Evolutionary conservation across 371 early-diverging fungal species (phyloP), one percentile per base, ranked within the genome.

Genomic region (Rhizomucor miehei): DNA sequence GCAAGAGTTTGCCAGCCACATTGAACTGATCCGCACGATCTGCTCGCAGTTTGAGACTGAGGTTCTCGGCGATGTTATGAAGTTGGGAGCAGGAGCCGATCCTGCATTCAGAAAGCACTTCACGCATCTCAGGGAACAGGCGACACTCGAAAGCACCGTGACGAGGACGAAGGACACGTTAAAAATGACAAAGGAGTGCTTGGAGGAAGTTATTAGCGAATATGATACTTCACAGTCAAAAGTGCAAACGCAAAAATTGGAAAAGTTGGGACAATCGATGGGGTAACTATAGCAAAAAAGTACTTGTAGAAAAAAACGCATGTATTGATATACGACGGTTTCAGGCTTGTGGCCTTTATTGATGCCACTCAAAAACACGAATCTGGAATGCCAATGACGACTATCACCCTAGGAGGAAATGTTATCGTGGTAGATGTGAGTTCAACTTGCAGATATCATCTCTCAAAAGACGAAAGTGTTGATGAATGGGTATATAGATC

Each of bases 371-470:
- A 73, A 21, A 64, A 69, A 43, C 54, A 69, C 19, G 74, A 77
- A 14, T 68, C 68, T 11, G 59, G 65, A 0, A 43, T 63, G 9
- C 70, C 74, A 24, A 67, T 73, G 10, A 81, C 81, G 8, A 83
- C 81, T 1, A 66, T 83, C 20, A 83, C 80, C 1, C 52, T 81
- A 3, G 84, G 80, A 39, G 84, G 84, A 16, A 81, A 67, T 6
- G 73, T 77, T 9, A 83, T 83, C 66, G 84, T 83, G 24, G 62
- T 83, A 44, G 84, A 83, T 67, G 84, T 83, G 70, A 46, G 77
- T 1, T 35, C n/a, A 23, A 40, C 14, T 12, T 29, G 29, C n/a
- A 29, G 11, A 25, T 54, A 46, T 55, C 14, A 1, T 54, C n/a
- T 9, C 24, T 47, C 16, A 11, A 39, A 12, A n/a, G 34, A 43